Evolutionary conservation across 2,329 filamentous ascomycete genomes (phyloP).

Genomic region (Chaetoscypha palmicola): DNA sequence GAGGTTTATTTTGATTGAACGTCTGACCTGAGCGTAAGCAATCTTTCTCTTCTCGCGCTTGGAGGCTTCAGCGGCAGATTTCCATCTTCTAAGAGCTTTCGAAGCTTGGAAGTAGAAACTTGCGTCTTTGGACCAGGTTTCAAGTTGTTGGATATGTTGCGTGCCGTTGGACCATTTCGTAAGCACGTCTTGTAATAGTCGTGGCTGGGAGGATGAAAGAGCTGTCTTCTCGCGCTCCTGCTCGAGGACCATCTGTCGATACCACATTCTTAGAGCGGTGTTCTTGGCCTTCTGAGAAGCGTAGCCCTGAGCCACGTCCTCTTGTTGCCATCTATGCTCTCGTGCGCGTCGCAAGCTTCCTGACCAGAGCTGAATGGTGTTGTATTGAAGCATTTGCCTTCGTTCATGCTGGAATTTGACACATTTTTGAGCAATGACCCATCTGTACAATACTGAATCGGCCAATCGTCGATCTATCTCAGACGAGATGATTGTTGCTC

Average conservation of each 20-base stretch:
- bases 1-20: conserved; percentile 27
- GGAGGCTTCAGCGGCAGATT: conserved; percentile 20
- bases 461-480: conserved; percentile 50
- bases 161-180: conserved; percentile 18
- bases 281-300: conserved; percentile 19
- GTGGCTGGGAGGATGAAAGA: conserved; percentile 16
- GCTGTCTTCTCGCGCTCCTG: conserved; percentile 20
- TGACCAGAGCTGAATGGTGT: conserved; percentile 35
- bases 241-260: conserved; percentile 15
- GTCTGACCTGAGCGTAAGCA: conserved; percentile 27
- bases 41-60: conserved; percentile 28
- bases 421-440: conserved; percentile 47
- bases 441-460: conserved; percentile 51
- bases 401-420: conserved; percentile 27
- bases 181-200: conserved; percentile 16
- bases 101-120: conserved; percentile 27
- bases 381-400: conserved; percentile 34
- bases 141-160: conserved; percentile 20
- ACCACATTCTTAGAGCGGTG: conserved; percentile 22
- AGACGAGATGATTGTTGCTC: conserved; percentile 43
- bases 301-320: conserved; percentile 22
- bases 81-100: conserved; percentile 28
- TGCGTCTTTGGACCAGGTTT: conserved; percentile 24
- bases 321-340: conserved; percentile 20
- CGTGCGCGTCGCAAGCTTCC: conserved; percentile 32